Percentiles rank a stretch among this genome's conserved stretches.
These are phyloP conservation scores for Thielaviopsis ethacetica DNA, from an alignment of 2,329 filamentous ascomycete species.

Conservation along the genomic window DNA sequence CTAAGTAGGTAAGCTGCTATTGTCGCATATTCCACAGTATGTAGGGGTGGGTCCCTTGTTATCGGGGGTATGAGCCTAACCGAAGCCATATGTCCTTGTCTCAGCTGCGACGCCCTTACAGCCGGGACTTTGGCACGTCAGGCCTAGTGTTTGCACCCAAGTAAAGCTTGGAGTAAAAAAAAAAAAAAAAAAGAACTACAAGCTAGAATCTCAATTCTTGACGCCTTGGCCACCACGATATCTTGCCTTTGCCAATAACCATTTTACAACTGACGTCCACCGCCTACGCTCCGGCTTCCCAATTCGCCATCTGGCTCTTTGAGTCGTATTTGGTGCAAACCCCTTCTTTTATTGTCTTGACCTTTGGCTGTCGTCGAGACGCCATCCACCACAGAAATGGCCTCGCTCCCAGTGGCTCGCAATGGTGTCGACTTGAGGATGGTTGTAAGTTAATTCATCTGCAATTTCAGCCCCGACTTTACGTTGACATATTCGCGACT, in stretches of 20 bases:
- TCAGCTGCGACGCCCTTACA: background rate
- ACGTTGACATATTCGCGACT: background rate
- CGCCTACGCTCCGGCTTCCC: background rate
- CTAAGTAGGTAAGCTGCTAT: background rate
- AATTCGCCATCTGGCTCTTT: too few relatives aligned
- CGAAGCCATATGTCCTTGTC: background rate
- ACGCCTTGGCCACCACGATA: background rate
- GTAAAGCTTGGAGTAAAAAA: background rate
- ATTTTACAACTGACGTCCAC: background rate
- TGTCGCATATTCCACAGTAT: background rate
- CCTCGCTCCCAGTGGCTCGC: background rate
- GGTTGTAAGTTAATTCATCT: slow-evolving; percentile 23
- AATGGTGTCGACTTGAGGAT: slow-evolving; percentile 26
- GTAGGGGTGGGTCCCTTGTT: background rate
- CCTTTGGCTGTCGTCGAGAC: background rate
- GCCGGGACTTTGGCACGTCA: background rate
- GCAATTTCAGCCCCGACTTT: slow-evolving; percentile 5
- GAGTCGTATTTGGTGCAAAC: background rate
- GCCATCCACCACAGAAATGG: background rate
- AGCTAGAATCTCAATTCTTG: background rate
- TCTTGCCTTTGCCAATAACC: background rate
- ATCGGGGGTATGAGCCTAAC: background rate
- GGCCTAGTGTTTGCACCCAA: background rate
- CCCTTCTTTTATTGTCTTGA: background rate
- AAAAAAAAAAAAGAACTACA: background rate